Conservation (phyloP, 768 basidiomycete species). For the Arthromyces matolae region DNA sequence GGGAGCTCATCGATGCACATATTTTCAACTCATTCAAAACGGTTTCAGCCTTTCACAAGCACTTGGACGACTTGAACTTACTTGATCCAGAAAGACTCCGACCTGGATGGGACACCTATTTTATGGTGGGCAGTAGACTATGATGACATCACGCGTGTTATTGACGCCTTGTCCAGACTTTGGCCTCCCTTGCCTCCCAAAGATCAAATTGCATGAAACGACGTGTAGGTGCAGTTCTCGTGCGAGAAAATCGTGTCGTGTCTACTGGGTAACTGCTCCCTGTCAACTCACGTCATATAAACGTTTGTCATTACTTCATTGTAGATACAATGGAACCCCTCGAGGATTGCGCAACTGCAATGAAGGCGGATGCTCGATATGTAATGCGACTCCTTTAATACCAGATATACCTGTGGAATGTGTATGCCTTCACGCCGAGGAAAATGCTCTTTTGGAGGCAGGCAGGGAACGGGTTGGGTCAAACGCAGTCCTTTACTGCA, state of each 20-base stretch:
- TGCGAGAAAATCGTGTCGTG: slow-evolving; percentile 75
- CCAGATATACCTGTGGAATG: slow-evolving; percentile 66
- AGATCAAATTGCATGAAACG: slow-evolving; percentile 97
- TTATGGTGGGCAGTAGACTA: slow-evolving; percentile 64
- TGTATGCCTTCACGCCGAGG: slow-evolving; percentile 95
- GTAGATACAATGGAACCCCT: slow-evolving; percentile 93
- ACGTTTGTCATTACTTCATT: slow-evolving; percentile 3
- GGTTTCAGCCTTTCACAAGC: slow-evolving; percentile 47
- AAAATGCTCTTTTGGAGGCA: slow-evolving; percentile 93
- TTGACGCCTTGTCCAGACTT: slow-evolving; percentile 47
- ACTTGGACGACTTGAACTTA: slow-evolving; percentile 70
- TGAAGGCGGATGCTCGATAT: slow-evolving; percentile 85
- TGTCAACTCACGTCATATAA: background rate
- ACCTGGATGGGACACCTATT: slow-evolving; percentile 94
- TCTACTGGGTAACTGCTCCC: slow-evolving; percentile 61
- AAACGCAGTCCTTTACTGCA: slow-evolving; percentile 91
- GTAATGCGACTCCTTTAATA: slow-evolving; percentile 53
- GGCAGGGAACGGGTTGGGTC: slow-evolving; percentile 85
- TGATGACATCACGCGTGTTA: background rate
- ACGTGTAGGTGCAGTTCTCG: slow-evolving; percentile 90
- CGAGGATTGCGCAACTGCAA: slow-evolving; percentile 86
- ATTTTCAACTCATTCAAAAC: slow-evolving; percentile 63
- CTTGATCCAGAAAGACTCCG: slow-evolving; percentile 71
- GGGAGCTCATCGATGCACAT: slow-evolving; percentile 56
- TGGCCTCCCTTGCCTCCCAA: slow-evolving; percentile 85